These are phyloP conservation scores for Thecaphora thlaspeos DNA, from an alignment of 1,284 basidiomycete genomes.

Conservation along the genomic window DNA sequence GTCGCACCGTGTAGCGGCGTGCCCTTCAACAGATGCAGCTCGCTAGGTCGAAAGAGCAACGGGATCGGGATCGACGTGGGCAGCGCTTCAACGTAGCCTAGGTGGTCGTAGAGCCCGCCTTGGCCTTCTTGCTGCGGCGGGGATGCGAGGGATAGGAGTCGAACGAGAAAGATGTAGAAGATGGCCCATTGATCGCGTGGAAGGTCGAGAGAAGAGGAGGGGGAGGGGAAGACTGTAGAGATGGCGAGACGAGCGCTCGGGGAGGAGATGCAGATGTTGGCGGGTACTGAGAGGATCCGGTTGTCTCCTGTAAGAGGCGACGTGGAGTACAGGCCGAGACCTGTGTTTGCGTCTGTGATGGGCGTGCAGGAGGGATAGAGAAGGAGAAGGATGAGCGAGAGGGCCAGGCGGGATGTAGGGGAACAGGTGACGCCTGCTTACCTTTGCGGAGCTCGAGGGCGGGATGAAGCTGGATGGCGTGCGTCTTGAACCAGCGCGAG, in stretches of 20 bases:
- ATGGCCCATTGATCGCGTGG: constrained; percentile 23
- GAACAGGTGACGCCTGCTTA: not conserved
- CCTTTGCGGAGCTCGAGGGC: not conserved
- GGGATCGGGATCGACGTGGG: constrained; percentile 30
- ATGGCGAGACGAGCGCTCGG: not conserved
- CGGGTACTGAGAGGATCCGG: constrained; percentile 16
- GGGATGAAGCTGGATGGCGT: constrained; percentile 19
- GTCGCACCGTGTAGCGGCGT: constrained; percentile 37
- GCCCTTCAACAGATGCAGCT: constrained; percentile 22
- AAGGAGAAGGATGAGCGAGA: not conserved
- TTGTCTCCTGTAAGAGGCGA: constrained; percentile 8
- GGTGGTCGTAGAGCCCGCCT: constrained; percentile 7
- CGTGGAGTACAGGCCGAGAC: constrained; percentile 19
- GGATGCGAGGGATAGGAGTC: not conserved
- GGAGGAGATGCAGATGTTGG: constrained; percentile 19
- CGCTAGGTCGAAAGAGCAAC: constrained; percentile 22
- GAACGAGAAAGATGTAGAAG: constrained; percentile 16
- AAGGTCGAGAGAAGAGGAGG: not conserved
- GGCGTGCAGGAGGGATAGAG: not conserved
- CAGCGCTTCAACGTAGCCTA: constrained; percentile 27
- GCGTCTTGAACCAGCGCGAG: constrained; percentile 8
- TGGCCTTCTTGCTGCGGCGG: not conserved
- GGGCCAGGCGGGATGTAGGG: constrained; percentile 6
- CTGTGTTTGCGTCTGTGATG: constrained; percentile 14
- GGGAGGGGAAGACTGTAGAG: not conserved